Evolutionary conservation across 768 basidiomycete species (phyloP).

Genomic region (Coprinopsis strossmayeri): DNA sequence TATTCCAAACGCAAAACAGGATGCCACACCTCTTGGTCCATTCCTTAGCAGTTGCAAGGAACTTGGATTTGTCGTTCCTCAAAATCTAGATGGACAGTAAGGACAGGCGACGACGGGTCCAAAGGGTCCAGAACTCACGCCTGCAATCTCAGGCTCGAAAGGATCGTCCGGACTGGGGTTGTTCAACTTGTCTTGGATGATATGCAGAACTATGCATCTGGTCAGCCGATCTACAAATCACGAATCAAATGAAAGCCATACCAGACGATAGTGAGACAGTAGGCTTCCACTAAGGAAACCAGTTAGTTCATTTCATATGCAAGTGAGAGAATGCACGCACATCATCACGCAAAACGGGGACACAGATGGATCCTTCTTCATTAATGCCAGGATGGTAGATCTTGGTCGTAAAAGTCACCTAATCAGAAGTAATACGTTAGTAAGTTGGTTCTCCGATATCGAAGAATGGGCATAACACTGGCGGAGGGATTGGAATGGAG

Average conservation of each 20-base stretch:
- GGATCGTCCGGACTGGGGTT: slow-evolving; percentile 87
- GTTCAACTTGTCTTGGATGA: slow-evolving; percentile 80
- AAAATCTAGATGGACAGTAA: slow-evolving; percentile 39
- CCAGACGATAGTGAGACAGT: slow-evolving; percentile 68
- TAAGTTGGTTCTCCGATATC: too few relatives aligned
- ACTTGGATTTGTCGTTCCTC: slow-evolving; percentile 73
- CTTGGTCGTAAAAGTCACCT: slow-evolving; percentile 83
- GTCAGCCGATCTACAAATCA: not conserved
- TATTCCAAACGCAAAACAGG: too few relatives aligned
- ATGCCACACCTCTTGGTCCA: slow-evolving; percentile 79
- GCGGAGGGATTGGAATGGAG: too few relatives aligned
- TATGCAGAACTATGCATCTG: slow-evolving; percentile 50
- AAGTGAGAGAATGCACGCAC: slow-evolving; percentile 31
- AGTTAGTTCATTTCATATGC: slow-evolving; percentile 2
- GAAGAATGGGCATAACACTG: too few relatives aligned
- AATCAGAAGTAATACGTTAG: slow-evolving; percentile 11
- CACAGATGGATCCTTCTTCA: slow-evolving; percentile 81
- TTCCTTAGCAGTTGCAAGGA: slow-evolving; percentile 72
- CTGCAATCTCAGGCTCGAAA: slow-evolving; percentile 83
- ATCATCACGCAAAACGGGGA: slow-evolving; percentile 79
- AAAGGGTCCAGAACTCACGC: slow-evolving; percentile 38
- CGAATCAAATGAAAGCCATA: slow-evolving; percentile 20
- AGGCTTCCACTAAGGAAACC: slow-evolving; percentile 69
- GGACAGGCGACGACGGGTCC: slow-evolving; percentile 4
- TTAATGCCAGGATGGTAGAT: slow-evolving; percentile 91